Evolutionary conservation across 345 rosid species (phyloP).

Genomic region (Eucalyptus fibrosa): DNA sequence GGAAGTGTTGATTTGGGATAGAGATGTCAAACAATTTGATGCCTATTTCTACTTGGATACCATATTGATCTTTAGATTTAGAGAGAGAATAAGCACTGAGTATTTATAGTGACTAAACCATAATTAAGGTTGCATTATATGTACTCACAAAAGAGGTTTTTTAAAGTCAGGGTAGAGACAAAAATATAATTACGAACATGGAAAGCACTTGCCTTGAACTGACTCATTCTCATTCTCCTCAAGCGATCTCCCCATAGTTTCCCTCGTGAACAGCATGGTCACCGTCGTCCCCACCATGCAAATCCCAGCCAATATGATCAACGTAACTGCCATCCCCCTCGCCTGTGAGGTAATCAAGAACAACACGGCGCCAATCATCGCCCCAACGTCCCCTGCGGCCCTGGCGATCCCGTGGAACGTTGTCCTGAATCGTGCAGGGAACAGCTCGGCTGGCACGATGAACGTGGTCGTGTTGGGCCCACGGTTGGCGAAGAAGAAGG

Average conservation of each 20-base stretch:
- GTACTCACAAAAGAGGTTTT: neutral
- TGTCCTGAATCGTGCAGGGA: slow-evolving; percentile 65
- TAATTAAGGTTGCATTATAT: neutral
- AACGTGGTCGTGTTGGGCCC: too few relatives aligned
- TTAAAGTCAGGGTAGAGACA: too few relatives aligned
- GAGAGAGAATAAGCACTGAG: neutral
- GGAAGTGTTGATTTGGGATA: too few relatives aligned
- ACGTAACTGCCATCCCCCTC: slow-evolving; percentile 28
- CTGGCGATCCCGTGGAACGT: slow-evolving; percentile 72
- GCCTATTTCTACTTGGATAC: neutral
- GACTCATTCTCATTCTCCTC: slow-evolving; percentile 36
- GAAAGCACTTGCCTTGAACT: neutral
- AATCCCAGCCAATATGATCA: neutral
- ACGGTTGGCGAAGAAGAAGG: too few relatives aligned
- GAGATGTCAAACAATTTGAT: too few relatives aligned
- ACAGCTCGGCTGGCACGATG: slow-evolving; percentile 22
- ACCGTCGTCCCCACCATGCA: neutral
- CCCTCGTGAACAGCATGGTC: slow-evolving; percentile 27
- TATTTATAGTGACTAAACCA: neutral
- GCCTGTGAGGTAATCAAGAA: slow-evolving; percentile 28
- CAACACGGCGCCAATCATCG: slow-evolving; percentile 36
- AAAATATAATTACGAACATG: neutral
- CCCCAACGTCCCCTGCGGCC: slow-evolving; percentile 58
- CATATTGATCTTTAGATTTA: neutral
- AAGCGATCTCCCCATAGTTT: slow-evolving; percentile 61